Base-by-base conservation (phyloP, 2,329 filamentous ascomycete genomes). In the Neofusicoccum kwambonambiense region DNA sequence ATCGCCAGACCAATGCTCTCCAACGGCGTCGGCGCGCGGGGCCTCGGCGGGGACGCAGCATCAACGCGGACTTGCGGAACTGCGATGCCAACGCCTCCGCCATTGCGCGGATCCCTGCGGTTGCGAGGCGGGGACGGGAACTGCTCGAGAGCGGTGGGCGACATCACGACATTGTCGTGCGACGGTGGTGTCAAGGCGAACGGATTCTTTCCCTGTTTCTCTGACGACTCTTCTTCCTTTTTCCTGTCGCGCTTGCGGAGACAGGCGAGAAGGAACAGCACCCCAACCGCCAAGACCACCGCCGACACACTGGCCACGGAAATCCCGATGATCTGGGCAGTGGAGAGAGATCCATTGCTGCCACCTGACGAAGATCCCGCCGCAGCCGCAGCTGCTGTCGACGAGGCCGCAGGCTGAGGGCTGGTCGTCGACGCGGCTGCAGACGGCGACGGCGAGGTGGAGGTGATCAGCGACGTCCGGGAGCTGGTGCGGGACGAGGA, bases 1-100 rank as follows among this genome's bases (percentile, higher is more conserved):
- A 78, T 75, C 17, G 76, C 76, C 62, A 78, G 64, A 3, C 76
- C 76, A 58, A 78, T 78, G 56, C 75, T 72, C n/a, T 72, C 70
- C 39, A 69, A 73, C 37, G 73, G 66, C 27, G 71, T 56, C 7
- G 51, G 50, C 7, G 50, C 42, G 13, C 50, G 41, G 17, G 47
- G 42, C 31, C 62, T 56, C 7, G 51, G 44, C 12, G 62, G 42
- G 37, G 50, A 50, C 41, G 49, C 31, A 35, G n/a, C 39, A 17
- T 45, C 61, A 2, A 63, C 31, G 12, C 42, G 34, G 31, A 54
- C 13, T 8, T 64, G 62, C 5, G 62, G 51, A 17, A 58, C 17
- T 17, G 35, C 19, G 8, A 58, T 52, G 39, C 65, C 65, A n/a
- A 65, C 65, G 17, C 62, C 62, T 11, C 62, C 62, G 17, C 52